phyloP scores from a whole-genome alignment of 768 basidiomycete genomes.

The Pleurotus tuber-regium region DNA sequence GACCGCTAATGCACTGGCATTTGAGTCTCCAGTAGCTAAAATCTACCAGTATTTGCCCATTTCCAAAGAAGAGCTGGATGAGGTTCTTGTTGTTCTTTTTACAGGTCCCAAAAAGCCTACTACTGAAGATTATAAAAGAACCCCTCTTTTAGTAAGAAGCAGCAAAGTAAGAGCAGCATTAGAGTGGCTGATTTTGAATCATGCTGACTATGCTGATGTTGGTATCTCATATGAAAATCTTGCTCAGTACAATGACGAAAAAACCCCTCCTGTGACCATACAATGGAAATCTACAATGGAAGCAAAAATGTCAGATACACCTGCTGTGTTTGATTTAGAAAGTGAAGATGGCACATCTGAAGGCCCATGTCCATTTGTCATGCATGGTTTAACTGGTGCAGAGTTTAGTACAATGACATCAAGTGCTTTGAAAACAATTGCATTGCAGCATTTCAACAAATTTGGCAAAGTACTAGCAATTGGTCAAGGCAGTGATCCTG shows the following conservation, averaged over 20 bases:
- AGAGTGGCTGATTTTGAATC: constrained; percentile 27
- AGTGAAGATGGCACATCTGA: constrained; percentile 19
- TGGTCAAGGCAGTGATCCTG: constrained; percentile 15
- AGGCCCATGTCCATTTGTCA: constrained; percentile 24
- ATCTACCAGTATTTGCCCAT: constrained; percentile 22
- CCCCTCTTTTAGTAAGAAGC: constrained; percentile 23
- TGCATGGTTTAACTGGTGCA: constrained; percentile 13
- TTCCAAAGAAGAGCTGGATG: constrained; percentile 17
- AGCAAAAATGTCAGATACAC: constrained; percentile 11
- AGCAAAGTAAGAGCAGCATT: constrained; percentile 20
- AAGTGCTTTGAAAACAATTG: neutral
- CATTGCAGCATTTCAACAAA: constrained; percentile 15
- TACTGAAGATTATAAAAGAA: constrained; percentile 15
- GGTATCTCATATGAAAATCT: constrained; percentile 18
- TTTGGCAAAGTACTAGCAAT: constrained; percentile 18
- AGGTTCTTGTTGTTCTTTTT: constrained; percentile 18
- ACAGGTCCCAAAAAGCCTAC: constrained; percentile 14
- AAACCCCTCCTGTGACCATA: constrained; percentile 13
- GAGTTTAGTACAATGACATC: neutral
- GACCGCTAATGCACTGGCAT: constrained; percentile 24
- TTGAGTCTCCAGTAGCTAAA: constrained; percentile 20
- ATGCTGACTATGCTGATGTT: constrained; percentile 22
- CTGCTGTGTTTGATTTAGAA: constrained; percentile 16
- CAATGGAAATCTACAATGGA: constrained; percentile 10
- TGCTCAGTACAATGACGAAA: constrained; percentile 13